These are phyloP conservation scores for Escallonia rubra DNA, from an alignment of 129 eudicot genomes.

Conservation along the genomic window DNA sequence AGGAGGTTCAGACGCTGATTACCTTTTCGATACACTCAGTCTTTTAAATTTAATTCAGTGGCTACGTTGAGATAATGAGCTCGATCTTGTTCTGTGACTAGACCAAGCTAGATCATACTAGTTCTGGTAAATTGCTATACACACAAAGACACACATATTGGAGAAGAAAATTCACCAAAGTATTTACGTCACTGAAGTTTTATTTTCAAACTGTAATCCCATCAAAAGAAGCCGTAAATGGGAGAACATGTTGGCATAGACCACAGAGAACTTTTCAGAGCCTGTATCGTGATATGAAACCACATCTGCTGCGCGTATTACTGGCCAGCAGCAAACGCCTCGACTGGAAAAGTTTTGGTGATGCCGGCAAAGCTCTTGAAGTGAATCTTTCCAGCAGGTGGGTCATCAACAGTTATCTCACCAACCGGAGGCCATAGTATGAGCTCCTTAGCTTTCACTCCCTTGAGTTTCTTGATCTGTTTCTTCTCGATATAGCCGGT, in stretches of 20 bases:
- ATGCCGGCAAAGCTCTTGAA: conserved; percentile 76
- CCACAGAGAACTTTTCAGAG: neutral
- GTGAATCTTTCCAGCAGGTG: conserved; percentile 61
- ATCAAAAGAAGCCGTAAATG: neutral
- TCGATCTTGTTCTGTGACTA: too few relatives aligned
- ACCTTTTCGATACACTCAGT: too few relatives aligned
- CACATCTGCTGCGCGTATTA: neutral
- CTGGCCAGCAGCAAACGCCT: conserved; percentile 64
- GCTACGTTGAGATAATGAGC: too few relatives aligned
- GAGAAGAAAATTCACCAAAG: too few relatives aligned
- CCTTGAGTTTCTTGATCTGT: conserved; percentile 66
- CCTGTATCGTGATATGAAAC: too few relatives aligned
- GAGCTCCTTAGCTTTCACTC: conserved; percentile 68
- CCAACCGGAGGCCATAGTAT: conserved; percentile 76
- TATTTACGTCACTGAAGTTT: neutral
- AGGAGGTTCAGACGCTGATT: too few relatives aligned
- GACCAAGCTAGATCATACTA: too few relatives aligned
- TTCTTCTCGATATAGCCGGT: conserved; percentile 54
- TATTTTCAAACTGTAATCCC: neutral
- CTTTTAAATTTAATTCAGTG: too few relatives aligned
- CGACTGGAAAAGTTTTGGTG: conserved; percentile 59
- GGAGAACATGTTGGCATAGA: neutral
- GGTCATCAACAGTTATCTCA: conserved; percentile 53
- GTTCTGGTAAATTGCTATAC: too few relatives aligned
- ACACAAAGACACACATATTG: too few relatives aligned